A percentile compares a stretch with the other conserved stretches of the same genome.
These are phyloP conservation scores for Salix viminalis DNA, from an alignment of 345 rosid genomes.

Conservation along the genomic window DNA sequence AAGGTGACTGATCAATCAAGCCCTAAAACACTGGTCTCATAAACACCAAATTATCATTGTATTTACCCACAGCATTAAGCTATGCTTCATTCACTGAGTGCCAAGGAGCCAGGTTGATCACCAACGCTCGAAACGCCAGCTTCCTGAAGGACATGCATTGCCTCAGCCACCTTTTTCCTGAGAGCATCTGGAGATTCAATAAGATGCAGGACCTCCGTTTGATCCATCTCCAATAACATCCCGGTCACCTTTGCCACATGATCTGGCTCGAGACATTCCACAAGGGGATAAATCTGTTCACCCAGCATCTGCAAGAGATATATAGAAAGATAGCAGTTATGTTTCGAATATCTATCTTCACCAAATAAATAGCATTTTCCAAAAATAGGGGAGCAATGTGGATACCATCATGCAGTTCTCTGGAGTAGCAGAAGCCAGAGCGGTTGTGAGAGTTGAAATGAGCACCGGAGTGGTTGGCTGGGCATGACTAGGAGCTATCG, in stretches of 20 bases:
- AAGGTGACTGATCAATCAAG: not conserved
- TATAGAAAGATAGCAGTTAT: not conserved
- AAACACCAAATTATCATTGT: not conserved
- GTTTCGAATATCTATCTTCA: not conserved
- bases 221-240: constrained; percentile 78
- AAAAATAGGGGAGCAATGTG: not conserved
- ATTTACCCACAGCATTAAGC: not conserved
- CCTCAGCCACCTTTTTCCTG: constrained; percentile 61
- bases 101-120: constrained; percentile 34
- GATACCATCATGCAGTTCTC: constrained; percentile 23
- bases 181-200: constrained; percentile 69
- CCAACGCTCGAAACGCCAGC: constrained; percentile 25
- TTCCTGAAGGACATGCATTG: constrained; percentile 54
- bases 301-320: constrained; percentile 52
- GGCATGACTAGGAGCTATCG: constrained; percentile 20
- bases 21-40: constrained; percentile 13
- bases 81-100: constrained; percentile 22
- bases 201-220: constrained; percentile 62
- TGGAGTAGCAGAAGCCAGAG: constrained; percentile 46
- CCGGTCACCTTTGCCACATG: constrained; percentile 66
- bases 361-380: not conserved
- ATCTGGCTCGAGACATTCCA: constrained; percentile 51
- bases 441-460: constrained; percentile 51
- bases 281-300: constrained; percentile 66
- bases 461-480: constrained; percentile 23